phyloP scores from a whole-genome alignment of 345 rosid species.

The Salix suchowensis region DNA sequence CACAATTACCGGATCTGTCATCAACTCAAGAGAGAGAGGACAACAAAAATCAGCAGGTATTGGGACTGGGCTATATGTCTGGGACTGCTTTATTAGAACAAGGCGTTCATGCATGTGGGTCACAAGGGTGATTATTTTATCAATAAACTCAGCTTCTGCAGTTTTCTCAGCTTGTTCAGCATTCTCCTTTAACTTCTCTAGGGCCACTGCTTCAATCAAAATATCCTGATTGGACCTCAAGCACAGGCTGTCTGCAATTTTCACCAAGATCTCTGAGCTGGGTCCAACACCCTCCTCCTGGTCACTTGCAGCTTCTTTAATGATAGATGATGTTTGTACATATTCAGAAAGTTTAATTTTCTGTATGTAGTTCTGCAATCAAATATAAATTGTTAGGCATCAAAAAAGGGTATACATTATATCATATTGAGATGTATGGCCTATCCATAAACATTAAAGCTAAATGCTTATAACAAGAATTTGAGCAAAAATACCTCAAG shows the following conservation, averaged over 20 bases:
- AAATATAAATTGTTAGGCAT: slow-evolving; percentile 24
- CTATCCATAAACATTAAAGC: neutral
- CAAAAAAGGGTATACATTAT: neutral
- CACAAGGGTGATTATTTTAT: slow-evolving; percentile 58
- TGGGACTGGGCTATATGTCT: slow-evolving; percentile 64
- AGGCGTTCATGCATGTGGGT: slow-evolving; percentile 76
- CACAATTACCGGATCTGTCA: slow-evolving; percentile 96
- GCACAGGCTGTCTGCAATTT: slow-evolving; percentile 64
- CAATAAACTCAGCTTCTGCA: slow-evolving; percentile 69
- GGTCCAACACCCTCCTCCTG: slow-evolving; percentile 57
- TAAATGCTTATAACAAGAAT: slow-evolving; percentile 5
- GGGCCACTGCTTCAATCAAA: slow-evolving; percentile 88
- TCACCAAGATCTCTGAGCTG: slow-evolving; percentile 57
- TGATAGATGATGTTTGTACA: slow-evolving; percentile 53
- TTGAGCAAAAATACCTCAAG: slow-evolving; percentile 57
- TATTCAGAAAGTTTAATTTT: slow-evolving; percentile 55
- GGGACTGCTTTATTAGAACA: slow-evolving; percentile 67
- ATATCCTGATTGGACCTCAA: slow-evolving; percentile 87
- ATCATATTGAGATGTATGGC: neutral
- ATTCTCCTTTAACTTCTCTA: slow-evolving; percentile 89
- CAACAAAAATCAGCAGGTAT: slow-evolving; percentile 97
- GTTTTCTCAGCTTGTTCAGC: slow-evolving; percentile 82
- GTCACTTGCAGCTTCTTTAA: slow-evolving; percentile 57
- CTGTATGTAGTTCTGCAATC: slow-evolving; percentile 62
- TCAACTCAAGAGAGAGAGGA: slow-evolving; percentile 91